These are phyloP conservation scores for Stenogyne calaminthoides DNA, from an alignment of 305 asterid genomes.

Conservation along the genomic window DNA sequence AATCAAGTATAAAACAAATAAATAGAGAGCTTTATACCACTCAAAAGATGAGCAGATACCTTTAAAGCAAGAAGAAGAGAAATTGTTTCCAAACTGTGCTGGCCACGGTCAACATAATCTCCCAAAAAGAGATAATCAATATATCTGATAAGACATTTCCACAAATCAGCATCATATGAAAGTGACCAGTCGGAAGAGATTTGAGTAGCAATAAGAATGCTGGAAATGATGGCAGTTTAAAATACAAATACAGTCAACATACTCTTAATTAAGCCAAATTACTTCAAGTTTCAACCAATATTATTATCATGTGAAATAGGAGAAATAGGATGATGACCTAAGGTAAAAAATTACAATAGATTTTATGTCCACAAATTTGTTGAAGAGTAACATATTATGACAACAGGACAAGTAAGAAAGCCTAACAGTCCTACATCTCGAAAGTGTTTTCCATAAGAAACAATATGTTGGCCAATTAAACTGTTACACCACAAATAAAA, in stretches of 20 bases:
- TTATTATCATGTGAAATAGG: background rate
- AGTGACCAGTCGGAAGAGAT: constrained; percentile 13
- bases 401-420: background rate
- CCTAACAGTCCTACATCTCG: background rate
- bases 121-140: constrained; percentile 98
- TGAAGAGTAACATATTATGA: background rate
- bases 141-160: constrained; percentile 57
- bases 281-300: background rate
- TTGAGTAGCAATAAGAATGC: background rate
- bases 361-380: background rate
- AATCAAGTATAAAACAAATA: background rate
- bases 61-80: constrained; percentile 91
- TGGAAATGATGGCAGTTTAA: background rate
- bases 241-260: background rate
- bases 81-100: constrained; percentile 97
- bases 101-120: constrained; percentile 98
- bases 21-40: constrained; percentile 13
- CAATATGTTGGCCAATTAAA: constrained; percentile 6
- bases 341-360: background rate
- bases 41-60: constrained; percentile 45
- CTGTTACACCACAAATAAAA: background rate
- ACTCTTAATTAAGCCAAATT: background rate
- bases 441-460: background rate
- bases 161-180: constrained; percentile 27
- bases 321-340: background rate